Evolutionary conservation across 495 filamentous ascomycete species (phyloP).

Genomic region (Mycothermus thermophilus): DNA sequence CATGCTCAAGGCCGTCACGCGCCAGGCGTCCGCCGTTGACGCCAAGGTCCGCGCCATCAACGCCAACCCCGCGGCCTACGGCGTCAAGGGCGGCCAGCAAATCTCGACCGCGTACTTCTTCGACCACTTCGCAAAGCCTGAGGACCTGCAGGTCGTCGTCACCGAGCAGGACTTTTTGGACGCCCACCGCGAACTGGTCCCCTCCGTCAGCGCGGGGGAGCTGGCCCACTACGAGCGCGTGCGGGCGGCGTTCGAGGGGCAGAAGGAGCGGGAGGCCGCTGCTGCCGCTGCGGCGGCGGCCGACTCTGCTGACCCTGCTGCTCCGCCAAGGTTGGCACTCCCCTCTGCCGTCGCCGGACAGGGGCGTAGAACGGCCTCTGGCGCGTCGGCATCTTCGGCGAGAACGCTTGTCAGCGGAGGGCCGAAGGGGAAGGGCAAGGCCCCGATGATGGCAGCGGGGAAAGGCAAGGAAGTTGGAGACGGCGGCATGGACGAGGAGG

Average conservation of each 20-base stretch:
- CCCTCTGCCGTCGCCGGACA: too few relatives aligned
- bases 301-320: background rate
- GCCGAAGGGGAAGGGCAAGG: conserved; percentile 44
- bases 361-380: background rate
- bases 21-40: conserved; percentile 75
- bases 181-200: conserved; percentile 75
- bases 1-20: conserved; percentile 95
- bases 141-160: conserved; percentile 76
- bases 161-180: conserved; percentile 72
- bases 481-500: conserved; percentile 10
- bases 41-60: conserved; percentile 60
- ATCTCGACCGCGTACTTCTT: conserved; percentile 87
- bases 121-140: conserved; percentile 70
- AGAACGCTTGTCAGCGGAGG: too few relatives aligned
- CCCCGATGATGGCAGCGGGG: conserved; percentile 29
- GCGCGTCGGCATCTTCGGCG: background rate
- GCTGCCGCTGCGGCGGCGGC: conserved; percentile 7
- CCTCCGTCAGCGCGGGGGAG: conserved; percentile 84
- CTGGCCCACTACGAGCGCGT: conserved; percentile 83
- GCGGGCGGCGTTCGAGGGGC: conserved; percentile 59
- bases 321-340: background rate
- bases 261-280: background rate
- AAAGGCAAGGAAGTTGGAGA: conserved; percentile 27
- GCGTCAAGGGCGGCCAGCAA: conserved; percentile 8
- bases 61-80: conserved; percentile 15